These are phyloP conservation scores for Ustilago xerochloae DNA, from an alignment of 1,284 basidiomycete species.

Conservation along the genomic window DNA sequence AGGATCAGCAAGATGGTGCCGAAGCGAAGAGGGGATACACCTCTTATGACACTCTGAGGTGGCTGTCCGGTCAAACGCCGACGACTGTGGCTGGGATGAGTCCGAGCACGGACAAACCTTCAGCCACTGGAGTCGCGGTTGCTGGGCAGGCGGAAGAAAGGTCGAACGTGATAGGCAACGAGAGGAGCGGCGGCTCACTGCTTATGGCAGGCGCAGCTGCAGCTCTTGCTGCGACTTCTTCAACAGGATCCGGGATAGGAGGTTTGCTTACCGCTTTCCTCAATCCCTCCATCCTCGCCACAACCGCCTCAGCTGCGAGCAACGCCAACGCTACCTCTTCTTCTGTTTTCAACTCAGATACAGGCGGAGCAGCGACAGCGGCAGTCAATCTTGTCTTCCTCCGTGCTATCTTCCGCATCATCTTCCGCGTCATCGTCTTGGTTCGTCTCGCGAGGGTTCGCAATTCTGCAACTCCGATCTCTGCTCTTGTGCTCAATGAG, in stretches of 20 bases:
- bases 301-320: neutral
- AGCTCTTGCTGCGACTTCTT: conserved; percentile 8
- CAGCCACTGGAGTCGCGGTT: too few species aligned
- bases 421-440: conserved; percentile 37
- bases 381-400: conserved; percentile 24
- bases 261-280: conserved; percentile 16
- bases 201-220: conserved; percentile 19
- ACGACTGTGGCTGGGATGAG: conserved; percentile 6
- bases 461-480: conserved; percentile 24
- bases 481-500: conserved; percentile 32
- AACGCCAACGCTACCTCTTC: too few species aligned
- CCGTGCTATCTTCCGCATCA: conserved; percentile 30
- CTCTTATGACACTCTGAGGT: conserved; percentile 22
- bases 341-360: neutral
- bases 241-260: conserved; percentile 8
- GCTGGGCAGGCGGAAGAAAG: neutral
- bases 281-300: neutral
- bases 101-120: neutral
- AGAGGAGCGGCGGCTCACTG: neutral
- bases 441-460: conserved; percentile 20
- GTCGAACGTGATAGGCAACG: too few species aligned
- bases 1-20: neutral
- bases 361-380: neutral
- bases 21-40: conserved; percentile 11
- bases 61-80: conserved; percentile 10